A percentile compares a stretch with the other conserved stretches of the same genome.
Conservation (phyloP, 164 flowering plant species). For the Buxus sempervirens region DNA sequence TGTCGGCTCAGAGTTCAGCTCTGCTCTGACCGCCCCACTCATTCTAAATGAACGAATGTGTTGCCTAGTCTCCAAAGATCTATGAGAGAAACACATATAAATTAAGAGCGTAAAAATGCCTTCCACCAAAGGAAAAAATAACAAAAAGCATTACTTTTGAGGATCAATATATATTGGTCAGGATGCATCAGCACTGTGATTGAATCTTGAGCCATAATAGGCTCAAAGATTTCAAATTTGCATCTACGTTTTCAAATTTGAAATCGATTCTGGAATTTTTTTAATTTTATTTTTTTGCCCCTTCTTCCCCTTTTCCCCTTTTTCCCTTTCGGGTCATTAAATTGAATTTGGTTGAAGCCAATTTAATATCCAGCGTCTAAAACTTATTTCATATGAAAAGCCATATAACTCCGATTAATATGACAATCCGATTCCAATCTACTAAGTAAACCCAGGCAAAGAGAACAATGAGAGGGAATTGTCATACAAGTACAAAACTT, state of each 20-base stretch:
- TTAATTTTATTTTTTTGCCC: too few species aligned
- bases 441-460: neutral
- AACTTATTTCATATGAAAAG: neutral
- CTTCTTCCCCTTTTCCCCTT: too few species aligned
- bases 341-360: neutral
- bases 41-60: conserved; percentile 16
- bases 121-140: neutral
- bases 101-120: too few species aligned
- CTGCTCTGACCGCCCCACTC: conserved; percentile 37
- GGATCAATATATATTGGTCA: neutral
- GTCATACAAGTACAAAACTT: too few species aligned
- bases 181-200: neutral
- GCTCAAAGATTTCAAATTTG: neutral
- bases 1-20: conserved; percentile 24
- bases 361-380: neutral
- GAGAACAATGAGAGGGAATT: neutral
- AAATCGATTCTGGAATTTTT: neutral
- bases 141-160: neutral
- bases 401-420: neutral
- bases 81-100: conserved; percentile 3
- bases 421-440: neutral
- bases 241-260: neutral
- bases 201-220: neutral
- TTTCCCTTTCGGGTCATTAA: too few species aligned
- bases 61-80: conserved; percentile 28